Evolutionary conservation across 179 eudicot genomes (phyloP).

Genomic region (Patellifolia procumbens): DNA sequence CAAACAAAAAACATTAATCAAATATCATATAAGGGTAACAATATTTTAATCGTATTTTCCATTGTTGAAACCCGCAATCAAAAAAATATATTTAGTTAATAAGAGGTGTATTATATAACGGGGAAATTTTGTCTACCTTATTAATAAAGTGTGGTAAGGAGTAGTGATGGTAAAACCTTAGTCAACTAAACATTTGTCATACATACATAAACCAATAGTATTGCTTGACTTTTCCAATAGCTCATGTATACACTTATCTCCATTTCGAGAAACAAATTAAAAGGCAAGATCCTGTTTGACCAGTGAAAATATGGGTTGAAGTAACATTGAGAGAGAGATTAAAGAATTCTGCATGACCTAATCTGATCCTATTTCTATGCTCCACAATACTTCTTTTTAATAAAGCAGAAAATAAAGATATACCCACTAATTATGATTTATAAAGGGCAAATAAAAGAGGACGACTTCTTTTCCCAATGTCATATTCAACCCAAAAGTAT

Average conservation of each 20-base stretch:
- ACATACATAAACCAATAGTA: too few species aligned
- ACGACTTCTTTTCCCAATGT: slow-evolving; percentile 8
- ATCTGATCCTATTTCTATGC: slow-evolving; percentile 15
- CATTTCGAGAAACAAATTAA: neutral
- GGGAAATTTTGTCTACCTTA: too few species aligned
- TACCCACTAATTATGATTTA: slow-evolving; percentile 19
- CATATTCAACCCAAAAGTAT: slow-evolving; percentile 13
- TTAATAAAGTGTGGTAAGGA: too few species aligned
- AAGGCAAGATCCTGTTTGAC: slow-evolving; percentile 2
- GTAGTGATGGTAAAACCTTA: too few species aligned
- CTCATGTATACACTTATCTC: neutral
- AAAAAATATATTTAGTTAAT: too few species aligned
- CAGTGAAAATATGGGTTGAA: neutral
- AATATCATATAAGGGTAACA: too few species aligned
- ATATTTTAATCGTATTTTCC: too few species aligned
- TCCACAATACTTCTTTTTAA: slow-evolving; percentile 13
- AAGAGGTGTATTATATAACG: too few species aligned
- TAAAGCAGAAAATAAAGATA: slow-evolving; percentile 18
- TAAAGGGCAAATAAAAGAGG: slow-evolving; percentile 18
- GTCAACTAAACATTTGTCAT: too few species aligned
- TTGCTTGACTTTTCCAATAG: too few species aligned
- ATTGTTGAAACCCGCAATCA: too few species aligned
- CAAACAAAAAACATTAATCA: too few species aligned
- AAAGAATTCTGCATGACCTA: slow-evolving; percentile 12
- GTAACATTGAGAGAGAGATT: slow-evolving; percentile 8